Conservation (phyloP, 768 basidiomycete genomes). For the Pulveroboletus sp. region DNA sequence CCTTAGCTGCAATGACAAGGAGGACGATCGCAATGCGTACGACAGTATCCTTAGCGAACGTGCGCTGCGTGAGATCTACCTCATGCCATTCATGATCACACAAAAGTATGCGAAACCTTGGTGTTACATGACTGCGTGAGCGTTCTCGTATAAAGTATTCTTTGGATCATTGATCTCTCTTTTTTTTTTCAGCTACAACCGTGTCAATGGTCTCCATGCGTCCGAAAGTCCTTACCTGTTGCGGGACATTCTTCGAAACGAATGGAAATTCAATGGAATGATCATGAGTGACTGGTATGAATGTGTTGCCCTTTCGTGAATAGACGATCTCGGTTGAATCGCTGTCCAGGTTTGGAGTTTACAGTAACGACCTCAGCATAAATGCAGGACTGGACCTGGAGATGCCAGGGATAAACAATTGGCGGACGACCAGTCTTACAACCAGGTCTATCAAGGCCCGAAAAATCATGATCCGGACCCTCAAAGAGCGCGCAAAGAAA, state of each 20-base stretch:
- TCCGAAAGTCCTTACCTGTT: constrained; percentile 63
- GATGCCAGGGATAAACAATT: constrained; percentile 75
- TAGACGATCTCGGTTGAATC: too few species aligned
- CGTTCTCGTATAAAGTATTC: constrained; percentile 4
- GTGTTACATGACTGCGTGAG: constrained; percentile 60
- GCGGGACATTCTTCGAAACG: constrained; percentile 58
- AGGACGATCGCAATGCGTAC: constrained; percentile 67
- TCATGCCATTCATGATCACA: constrained; percentile 59
- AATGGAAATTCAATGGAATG: constrained; percentile 69
- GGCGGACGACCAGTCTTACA: constrained; percentile 67
- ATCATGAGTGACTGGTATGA: constrained; percentile 80
- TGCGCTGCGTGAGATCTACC: constrained; percentile 55
- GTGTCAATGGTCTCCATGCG: constrained; percentile 70
- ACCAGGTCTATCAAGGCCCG: constrained; percentile 55
- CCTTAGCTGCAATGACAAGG: constrained; percentile 72
- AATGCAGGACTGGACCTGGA: constrained; percentile 79
- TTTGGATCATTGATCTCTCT: too few species aligned
- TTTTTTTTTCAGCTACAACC: constrained; percentile 61
- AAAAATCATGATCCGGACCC: constrained; percentile 58
- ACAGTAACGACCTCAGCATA: constrained; percentile 57
- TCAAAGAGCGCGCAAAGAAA: constrained; percentile 62
- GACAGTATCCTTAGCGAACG: constrained; percentile 47
- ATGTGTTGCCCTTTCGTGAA: neutral
- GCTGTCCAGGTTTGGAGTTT: constrained; percentile 68
- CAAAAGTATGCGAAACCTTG: constrained; percentile 50